phyloP scores from a whole-genome alignment of 176 grass and related monocot species.

The Musa beccarii region DNA sequence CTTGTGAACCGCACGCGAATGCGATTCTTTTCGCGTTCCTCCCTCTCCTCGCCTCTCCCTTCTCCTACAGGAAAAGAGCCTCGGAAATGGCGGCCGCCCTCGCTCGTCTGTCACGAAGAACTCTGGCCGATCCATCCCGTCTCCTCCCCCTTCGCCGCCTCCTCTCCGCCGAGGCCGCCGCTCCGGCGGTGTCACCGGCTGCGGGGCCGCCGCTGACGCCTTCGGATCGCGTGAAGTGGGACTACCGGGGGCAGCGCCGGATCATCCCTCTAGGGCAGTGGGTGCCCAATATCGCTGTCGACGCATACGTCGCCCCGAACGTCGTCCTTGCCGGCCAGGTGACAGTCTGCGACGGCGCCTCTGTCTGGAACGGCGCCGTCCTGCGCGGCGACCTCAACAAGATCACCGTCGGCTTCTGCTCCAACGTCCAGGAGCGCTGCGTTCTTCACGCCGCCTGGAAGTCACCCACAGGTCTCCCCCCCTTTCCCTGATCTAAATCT shows the following conservation, averaged over 20 bases:
- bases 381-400: conserved; percentile 93
- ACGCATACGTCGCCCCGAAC: conserved; percentile 86
- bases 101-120: conserved; percentile 52
- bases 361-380: conserved; percentile 85
- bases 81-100: conserved; percentile 34
- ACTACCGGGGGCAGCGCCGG: conserved; percentile 80
- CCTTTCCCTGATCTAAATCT: not conserved
- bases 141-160: conserved; percentile 38
- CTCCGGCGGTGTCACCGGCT: conserved; percentile 7
- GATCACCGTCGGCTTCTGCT: conserved; percentile 88
- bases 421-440: conserved; percentile 91
- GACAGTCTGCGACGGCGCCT: conserved; percentile 73
- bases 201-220: conserved; percentile 3
- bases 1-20: not conserved
- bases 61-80: not conserved
- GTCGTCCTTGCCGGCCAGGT: conserved; percentile 86
- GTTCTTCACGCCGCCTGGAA: conserved; percentile 88
- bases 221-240: conserved; percentile 72
- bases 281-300: conserved; percentile 78
- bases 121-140: conserved; percentile 9
- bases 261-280: conserved; percentile 78
- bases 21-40: not conserved
- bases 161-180: conserved; percentile 24
- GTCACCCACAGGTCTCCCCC: conserved; percentile 54
- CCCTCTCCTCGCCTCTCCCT: not conserved